Evolutionary conservation across 495 filamentous ascomycete genomes (phyloP), one percentile per base, ranked within the genome.

Genomic region (Penicillium pulvis): DNA sequence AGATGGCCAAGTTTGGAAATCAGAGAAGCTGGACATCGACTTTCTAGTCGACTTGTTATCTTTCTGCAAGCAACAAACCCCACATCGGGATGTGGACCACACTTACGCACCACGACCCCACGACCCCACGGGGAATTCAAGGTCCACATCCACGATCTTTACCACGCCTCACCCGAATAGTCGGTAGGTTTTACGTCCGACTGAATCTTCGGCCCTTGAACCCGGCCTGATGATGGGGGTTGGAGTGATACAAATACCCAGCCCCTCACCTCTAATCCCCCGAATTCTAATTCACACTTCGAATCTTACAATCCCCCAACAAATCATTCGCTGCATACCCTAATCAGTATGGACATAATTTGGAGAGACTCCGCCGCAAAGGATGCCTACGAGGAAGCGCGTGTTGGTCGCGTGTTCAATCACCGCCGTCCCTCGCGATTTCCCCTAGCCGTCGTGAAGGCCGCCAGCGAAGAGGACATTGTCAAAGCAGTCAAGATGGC

Each of bases 371-470:
- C 51, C 10, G 55, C 42, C 6, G 39, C 55, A 14, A 33, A 54
- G 10, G 56, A 17, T n/a, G 43, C 49, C 19, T 75, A 78, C 48
- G 73, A 78, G 56, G 56, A 67, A 24, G 72, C 68, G 3, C 66
- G 72, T 1, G 49, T 72, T 9, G 65, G 65, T 4, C 62, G 70
- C 2, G 65, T 79, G 6, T 77, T 79, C 63, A 79, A 77, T 56
- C 56, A 66, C 19, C 68, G 69, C 4, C 69, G 71, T 23, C 69
- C 79, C 1, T 53, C 69, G 2, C 68, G 79, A 5, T 74, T 69
- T 26, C 82, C 81, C 6, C 31, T 61, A 2, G 82, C 75, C n/a
- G 71, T 83, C 3, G 75, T 80, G 16, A 68, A 71, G 42, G 78
- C 80, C 7, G 69, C 65, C 7, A 58, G 56, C 8, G 63, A 63